Percentiles rank a stretch among this genome's conserved stretches.
These are phyloP conservation scores for Lentinus tigrinus DNA, from an alignment of 768 basidiomycete genomes.

Conservation along the genomic window DNA sequence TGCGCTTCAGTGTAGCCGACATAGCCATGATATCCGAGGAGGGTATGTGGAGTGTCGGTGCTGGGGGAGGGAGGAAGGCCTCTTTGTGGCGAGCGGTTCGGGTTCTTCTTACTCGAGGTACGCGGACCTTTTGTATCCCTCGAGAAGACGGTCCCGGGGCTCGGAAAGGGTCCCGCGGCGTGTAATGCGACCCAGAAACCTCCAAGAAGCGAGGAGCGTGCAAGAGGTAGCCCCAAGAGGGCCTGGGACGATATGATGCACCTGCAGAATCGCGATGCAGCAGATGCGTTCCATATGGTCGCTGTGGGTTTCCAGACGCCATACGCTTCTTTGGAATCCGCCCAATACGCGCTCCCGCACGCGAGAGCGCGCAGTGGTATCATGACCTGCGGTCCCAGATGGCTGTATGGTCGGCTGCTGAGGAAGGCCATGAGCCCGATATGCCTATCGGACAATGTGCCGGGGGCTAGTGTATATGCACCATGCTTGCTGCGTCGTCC, in stretches of 20 bases:
- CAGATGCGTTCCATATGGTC: constrained; percentile 9
- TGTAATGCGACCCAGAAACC: not conserved
- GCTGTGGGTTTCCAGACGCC: not conserved
- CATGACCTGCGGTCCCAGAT: not conserved
- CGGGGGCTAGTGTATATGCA: not conserved
- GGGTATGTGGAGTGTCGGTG: not conserved
- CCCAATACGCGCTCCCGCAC: not conserved
- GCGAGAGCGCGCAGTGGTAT: constrained; percentile 1
- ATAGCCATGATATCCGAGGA: constrained; percentile 12
- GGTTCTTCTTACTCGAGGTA: not conserved
- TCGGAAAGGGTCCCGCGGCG: too few relatives aligned
- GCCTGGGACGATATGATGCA: not conserved
- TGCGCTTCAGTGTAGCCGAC: constrained; percentile 10
- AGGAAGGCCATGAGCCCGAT: constrained; percentile 1
- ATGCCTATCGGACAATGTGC: not conserved
- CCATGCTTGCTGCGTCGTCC: not conserved
- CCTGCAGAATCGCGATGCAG: not conserved
- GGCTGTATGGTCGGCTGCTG: constrained; percentile 3
- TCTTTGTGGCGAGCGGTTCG: not conserved
- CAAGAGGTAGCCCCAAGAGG: not conserved
- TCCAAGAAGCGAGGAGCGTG: not conserved
- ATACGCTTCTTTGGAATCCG: not conserved
- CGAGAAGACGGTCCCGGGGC: not conserved
- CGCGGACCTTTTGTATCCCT: constrained; percentile 3
- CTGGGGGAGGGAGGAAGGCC: not conserved